Evolutionary conservation across 129 eudicot species (phyloP).

Genomic region (Silybum marianum): DNA sequence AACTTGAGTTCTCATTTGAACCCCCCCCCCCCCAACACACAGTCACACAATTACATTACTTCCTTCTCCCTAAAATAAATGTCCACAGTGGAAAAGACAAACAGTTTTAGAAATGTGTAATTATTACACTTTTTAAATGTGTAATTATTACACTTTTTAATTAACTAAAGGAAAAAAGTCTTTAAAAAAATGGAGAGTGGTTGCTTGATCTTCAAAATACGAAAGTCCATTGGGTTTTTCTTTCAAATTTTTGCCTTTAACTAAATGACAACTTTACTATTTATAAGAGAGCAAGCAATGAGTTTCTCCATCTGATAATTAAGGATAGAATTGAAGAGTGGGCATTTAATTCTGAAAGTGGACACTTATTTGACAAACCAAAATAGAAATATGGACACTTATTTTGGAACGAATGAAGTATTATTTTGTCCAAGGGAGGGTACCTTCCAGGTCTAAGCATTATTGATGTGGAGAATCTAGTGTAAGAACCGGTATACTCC

Average conservation of each 20-base stretch:
- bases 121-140: too few species aligned
- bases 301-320: not conserved
- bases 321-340: not conserved
- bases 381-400: not conserved
- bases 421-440: not conserved
- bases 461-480: slow-evolving; percentile 69
- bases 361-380: not conserved
- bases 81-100: not conserved
- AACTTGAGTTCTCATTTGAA: too few species aligned
- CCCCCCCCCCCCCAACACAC: too few species aligned
- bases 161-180: too few species aligned
- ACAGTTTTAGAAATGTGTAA: not conserved
- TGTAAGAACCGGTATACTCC: slow-evolving; percentile 74
- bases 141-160: not conserved
- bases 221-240: not conserved
- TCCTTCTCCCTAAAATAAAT: not conserved
- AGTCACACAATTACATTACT: not conserved
- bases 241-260: not conserved
- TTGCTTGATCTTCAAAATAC: not conserved
- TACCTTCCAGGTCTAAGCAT: slow-evolving; percentile 98
- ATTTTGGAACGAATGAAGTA: not conserved
- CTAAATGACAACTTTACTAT: not conserved
- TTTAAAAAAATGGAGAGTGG: too few species aligned
- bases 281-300: not conserved
- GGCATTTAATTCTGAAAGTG: not conserved